These are phyloP conservation scores for Pichia sorboxylosa DNA, from an alignment of 1,139 yeast species.

Conservation along the genomic window DNA sequence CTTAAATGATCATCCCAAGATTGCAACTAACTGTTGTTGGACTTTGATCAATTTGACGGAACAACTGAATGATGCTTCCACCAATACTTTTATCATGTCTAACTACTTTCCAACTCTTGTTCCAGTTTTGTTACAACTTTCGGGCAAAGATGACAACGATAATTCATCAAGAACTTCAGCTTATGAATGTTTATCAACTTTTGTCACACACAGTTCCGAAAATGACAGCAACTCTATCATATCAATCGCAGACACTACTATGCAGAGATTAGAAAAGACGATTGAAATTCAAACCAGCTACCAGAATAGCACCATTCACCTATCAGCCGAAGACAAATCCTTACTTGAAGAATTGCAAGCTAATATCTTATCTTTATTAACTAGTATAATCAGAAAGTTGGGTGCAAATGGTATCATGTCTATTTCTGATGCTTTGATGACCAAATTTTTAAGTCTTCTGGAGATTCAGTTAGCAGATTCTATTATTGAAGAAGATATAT, in stretches of 20 bases:
- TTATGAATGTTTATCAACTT: conserved; percentile 78
- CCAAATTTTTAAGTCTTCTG: conserved; percentile 60
- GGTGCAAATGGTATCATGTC: conserved; percentile 50
- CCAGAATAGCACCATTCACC: conserved; percentile 12
- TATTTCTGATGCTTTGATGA: conserved; percentile 80
- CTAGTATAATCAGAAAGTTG: conserved; percentile 79
- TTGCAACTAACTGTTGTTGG: conserved; percentile 95
- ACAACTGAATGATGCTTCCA: conserved; percentile 64
- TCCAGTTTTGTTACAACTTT: conserved; percentile 58
- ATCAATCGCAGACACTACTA: conserved; percentile 61
- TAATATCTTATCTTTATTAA: conserved; percentile 73
- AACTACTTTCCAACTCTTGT: conserved; percentile 59
- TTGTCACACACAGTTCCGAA: conserved; percentile 64
- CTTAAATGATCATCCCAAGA: conserved; percentile 80
- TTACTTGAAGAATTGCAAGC: conserved; percentile 84
- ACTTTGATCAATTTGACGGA: conserved; percentile 84
- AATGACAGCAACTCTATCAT: conserved; percentile 63
- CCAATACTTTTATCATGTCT: too few relatives aligned
- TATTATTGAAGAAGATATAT: conserved; percentile 85
- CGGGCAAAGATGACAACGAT: conserved; percentile 70
- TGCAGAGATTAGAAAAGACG: conserved; percentile 61
- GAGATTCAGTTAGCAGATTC: conserved; percentile 53
- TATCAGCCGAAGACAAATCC: conserved; percentile 53
- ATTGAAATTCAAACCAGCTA: conserved; percentile 38
- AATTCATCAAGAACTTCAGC: conserved; percentile 89